A percentile compares a stretch with the other conserved stretches of the same genome.
These are phyloP conservation scores for Scutellospora calospora DNA, from an alignment of 371 early-diverging fungal species.

Conservation along the genomic window DNA sequence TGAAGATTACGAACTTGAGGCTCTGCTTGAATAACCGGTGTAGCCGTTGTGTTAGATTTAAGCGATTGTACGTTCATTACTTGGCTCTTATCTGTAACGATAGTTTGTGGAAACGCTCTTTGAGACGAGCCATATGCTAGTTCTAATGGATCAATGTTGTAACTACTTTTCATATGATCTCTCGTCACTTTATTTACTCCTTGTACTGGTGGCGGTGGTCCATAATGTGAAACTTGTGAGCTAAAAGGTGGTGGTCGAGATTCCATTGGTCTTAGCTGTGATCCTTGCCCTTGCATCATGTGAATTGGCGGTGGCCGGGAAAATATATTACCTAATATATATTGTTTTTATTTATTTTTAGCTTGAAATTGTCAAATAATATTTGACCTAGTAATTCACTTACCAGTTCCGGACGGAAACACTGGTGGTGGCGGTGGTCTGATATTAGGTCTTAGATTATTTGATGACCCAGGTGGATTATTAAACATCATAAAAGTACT, in stretches of 20 bases:
- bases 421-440: conserved; percentile 30
- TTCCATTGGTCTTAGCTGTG: conserved; percentile 19
- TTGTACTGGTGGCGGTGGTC: conserved; percentile 36
- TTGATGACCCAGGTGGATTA: background rate
- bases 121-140: background rate
- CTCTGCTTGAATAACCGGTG: conserved; percentile 50
- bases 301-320: conserved; percentile 10
- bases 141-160: background rate
- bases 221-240: conserved; percentile 38
- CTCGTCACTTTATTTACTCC: conserved; percentile 4
- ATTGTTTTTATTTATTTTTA: no score
- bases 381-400: no score
- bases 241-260: conserved; percentile 44
- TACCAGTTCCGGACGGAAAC: conserved; percentile 15
- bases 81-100: conserved; percentile 7
- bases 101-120: conserved; percentile 23
- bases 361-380: no score
- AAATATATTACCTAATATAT: background rate
- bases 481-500: conserved; percentile 9
- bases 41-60: conserved; percentile 10
- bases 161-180: no score
- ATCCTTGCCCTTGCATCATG: conserved; percentile 21
- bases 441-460: background rate
- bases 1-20: conserved; percentile 55
- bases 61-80: no score